Conservation (phyloP, 352 stramenopile species). For the Globisporangium canariense region DNA sequence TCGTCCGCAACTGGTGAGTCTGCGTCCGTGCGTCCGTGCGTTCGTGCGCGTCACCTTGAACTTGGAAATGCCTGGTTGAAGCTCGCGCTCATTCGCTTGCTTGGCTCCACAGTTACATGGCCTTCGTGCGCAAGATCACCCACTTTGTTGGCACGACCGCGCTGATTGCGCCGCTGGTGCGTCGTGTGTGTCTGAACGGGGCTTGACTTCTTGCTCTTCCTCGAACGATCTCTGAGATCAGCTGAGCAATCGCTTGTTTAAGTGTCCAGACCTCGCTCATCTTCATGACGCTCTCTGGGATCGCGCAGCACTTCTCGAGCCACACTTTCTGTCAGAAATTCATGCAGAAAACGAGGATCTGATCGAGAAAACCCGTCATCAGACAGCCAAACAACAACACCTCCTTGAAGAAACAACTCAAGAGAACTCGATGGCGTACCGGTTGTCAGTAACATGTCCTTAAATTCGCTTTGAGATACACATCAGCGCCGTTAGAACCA, state of each 20-base stretch:
- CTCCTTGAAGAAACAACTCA: neutral
- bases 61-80: neutral
- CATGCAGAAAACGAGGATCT: constrained; percentile 13
- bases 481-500: too few species aligned
- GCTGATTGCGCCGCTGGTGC: constrained; percentile 17
- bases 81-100: neutral
- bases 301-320: constrained; percentile 13
- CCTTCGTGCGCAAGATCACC: constrained; percentile 22
- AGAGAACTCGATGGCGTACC: neutral
- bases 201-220: too few species aligned
- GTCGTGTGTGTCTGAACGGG: neutral
- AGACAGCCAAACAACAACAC: neutral
- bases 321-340: constrained; percentile 12
- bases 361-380: neutral
- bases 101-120: constrained; percentile 14
- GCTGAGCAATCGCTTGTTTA: neutral
- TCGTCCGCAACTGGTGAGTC: constrained; percentile 31
- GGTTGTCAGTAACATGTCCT: too few species aligned
- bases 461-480: too few species aligned
- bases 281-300: constrained; percentile 18
- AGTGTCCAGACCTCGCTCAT: constrained; percentile 13
- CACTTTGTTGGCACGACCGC: constrained; percentile 23
- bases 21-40: neutral
- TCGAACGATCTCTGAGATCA: too few species aligned
- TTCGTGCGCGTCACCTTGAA: constrained; percentile 1